These are phyloP conservation scores for Acmispon strigosus DNA, from an alignment of 306 rosid species.

Conservation along the genomic window DNA sequence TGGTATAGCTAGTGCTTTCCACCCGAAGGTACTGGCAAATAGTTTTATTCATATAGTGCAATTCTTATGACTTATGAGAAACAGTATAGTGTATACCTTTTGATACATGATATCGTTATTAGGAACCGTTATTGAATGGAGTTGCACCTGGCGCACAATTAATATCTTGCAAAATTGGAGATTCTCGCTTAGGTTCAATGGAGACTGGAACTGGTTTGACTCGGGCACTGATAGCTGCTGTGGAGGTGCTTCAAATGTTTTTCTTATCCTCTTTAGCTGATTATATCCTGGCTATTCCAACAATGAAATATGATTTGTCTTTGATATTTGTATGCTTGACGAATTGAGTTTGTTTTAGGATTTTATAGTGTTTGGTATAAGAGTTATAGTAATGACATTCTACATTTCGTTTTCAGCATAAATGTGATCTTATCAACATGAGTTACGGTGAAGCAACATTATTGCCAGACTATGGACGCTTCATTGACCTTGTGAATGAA, in stretches of 20 bases:
- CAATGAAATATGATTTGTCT: constrained; percentile 11
- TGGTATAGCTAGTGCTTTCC: constrained; percentile 93
- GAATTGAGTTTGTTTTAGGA: not conserved
- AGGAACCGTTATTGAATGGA: constrained; percentile 97
- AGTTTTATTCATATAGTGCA: constrained; percentile 12
- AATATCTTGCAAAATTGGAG: constrained; percentile 98
- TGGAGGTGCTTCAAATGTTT: constrained; percentile 57
- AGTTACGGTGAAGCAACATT: constrained; percentile 92
- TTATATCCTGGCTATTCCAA: constrained; percentile 1
- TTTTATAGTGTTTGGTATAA: not conserved
- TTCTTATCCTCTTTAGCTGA: constrained; percentile 1
- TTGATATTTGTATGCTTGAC: not conserved
- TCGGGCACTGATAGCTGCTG: constrained; percentile 91
- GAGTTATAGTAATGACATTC: constrained; percentile 4
- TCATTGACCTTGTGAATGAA: constrained; percentile 89
- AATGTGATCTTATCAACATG: constrained; percentile 94
- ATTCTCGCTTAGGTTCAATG: constrained; percentile 89
- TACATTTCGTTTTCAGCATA: constrained; percentile 61
- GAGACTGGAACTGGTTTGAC: constrained; percentile 97
- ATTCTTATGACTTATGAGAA: not conserved
- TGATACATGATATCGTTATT: constrained; percentile 28
- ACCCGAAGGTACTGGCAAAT: constrained; percentile 63
- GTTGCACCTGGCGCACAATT: constrained; percentile 99
- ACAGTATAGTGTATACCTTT: not conserved
- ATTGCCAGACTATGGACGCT: constrained; percentile 95